These are phyloP conservation scores for Leavenworthia alabamica DNA, from an alignment of 345 rosid genomes.

Conservation along the genomic window DNA sequence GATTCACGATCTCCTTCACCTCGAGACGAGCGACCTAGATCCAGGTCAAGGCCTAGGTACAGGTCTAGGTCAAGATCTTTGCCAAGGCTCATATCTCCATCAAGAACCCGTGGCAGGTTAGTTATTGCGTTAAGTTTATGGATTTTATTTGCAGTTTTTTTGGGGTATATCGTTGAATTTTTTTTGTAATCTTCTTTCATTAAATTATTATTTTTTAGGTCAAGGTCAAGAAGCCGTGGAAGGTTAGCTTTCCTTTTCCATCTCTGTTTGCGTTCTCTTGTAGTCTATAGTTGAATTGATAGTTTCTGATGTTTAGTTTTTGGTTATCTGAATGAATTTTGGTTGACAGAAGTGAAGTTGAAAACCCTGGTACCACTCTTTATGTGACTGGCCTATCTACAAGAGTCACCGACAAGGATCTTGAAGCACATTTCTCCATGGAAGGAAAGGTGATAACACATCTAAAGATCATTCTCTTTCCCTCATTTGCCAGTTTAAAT, in stretches of 20 bases:
- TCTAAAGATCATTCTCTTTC: neutral
- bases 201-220: too few relatives aligned
- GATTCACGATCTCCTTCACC: conserved; percentile 65
- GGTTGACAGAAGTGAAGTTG: conserved; percentile 38
- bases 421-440: conserved; percentile 88
- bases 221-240: conserved; percentile 78
- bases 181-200: neutral
- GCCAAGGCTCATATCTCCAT: conserved; percentile 65
- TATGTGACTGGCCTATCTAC: conserved; percentile 95
- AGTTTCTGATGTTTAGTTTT: neutral
- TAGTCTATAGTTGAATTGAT: neutral
- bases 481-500: neutral
- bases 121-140: conserved; percentile 6
- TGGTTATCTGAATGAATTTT: neutral
- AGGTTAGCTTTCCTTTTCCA: conserved; percentile 41
- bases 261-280: neutral
- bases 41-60: conserved; percentile 43
- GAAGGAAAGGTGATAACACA: conserved; percentile 77
- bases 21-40: conserved; percentile 44
- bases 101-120: conserved; percentile 84
- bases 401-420: conserved; percentile 81
- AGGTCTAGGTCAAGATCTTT: conserved; percentile 57
- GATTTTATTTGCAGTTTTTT: conserved; percentile 6
- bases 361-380: conserved; percentile 75
- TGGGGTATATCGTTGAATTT: neutral